Conservation (phyloP, 805 yeast species). For the Yamadazyma phyllophila region DNA sequence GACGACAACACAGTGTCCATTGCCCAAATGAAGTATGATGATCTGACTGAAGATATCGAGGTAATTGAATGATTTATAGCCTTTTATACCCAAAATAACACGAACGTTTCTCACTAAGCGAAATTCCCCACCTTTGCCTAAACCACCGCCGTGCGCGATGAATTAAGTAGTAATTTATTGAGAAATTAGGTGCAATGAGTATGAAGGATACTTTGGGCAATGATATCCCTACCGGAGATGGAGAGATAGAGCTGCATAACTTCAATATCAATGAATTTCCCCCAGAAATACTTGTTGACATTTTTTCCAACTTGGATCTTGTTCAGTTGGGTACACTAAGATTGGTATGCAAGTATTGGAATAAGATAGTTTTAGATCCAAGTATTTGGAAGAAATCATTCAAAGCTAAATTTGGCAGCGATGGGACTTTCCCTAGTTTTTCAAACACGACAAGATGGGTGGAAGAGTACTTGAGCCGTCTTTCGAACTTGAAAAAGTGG, state of each 20-base stretch:
- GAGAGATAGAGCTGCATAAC: background rate
- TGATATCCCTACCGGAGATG: conserved; percentile 2
- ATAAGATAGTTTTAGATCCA: conserved; percentile 41
- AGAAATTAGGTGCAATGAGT: background rate
- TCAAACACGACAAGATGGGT: conserved; percentile 47
- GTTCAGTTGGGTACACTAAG: conserved; percentile 38
- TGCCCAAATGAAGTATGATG: conserved; percentile 33
- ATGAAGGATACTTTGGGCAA: conserved; percentile 11
- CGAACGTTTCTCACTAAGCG: no score
- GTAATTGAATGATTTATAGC: conserved; percentile 9
- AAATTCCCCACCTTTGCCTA: no score
- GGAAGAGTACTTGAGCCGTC: conserved; percentile 44
- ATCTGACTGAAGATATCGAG: conserved; percentile 16
- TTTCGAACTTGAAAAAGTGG: conserved; percentile 37
- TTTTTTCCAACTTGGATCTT: conserved; percentile 48
- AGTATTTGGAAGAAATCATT: conserved; percentile 50
- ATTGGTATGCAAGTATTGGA: conserved; percentile 50
- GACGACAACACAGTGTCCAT: conserved; percentile 56
- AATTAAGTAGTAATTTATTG: background rate
- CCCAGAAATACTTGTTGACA: conserved; percentile 42
- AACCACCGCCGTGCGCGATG: background rate
- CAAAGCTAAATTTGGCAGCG: conserved; percentile 35
- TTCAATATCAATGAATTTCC: conserved; percentile 37
- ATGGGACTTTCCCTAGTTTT: conserved; percentile 40
- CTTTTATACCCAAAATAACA: background rate